A percentile compares a stretch with the other conserved stretches of the same genome.
phyloP scores from a whole-genome alignment of 495 filamentous ascomycete species.

The Achaetomiella virescens region DNA sequence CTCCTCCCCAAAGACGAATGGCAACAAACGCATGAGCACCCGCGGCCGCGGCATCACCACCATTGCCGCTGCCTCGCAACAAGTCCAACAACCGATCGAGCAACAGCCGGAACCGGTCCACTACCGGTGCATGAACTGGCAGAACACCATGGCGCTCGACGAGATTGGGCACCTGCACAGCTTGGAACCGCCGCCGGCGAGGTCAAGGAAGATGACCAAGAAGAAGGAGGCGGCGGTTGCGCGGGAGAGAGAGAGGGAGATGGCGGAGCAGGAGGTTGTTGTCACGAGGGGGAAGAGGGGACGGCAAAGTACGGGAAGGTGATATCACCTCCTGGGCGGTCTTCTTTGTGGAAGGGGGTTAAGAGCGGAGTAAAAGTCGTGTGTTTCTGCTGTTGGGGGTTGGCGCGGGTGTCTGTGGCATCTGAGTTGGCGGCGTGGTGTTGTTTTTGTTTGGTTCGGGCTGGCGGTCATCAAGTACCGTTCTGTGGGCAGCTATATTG shows the following conservation, averaged over 20 bases:
- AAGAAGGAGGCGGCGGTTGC: slow-evolving; percentile 26
- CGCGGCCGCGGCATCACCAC: slow-evolving; percentile 43
- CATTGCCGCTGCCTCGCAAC: background rate
- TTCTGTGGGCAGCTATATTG: background rate
- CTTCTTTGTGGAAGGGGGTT: too few species aligned
- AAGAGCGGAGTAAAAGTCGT: too few species aligned
- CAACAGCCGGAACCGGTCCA: slow-evolving; percentile 44
- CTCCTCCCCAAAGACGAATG: slow-evolving; percentile 23
- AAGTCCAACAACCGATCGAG: background rate
- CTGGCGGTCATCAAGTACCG: too few species aligned
- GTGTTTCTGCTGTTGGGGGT: too few species aligned
- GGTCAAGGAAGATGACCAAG: slow-evolving; percentile 49
- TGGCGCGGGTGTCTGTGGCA: background rate
- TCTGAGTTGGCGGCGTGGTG: background rate
- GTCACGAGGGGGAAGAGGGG: slow-evolving; percentile 21
- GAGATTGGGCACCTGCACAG: slow-evolving; percentile 80
- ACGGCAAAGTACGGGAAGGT: slow-evolving; percentile 4
- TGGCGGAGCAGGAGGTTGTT: slow-evolving; percentile 10
- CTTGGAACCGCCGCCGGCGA: slow-evolving; percentile 61
- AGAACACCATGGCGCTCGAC: slow-evolving; percentile 67
- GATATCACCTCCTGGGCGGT: background rate
- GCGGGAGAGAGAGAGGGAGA: slow-evolving; percentile 1
- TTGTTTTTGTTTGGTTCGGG: background rate
- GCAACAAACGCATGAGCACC: slow-evolving; percentile 64
- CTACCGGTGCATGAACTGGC: slow-evolving; percentile 77